Evolutionary conservation across 2,329 filamentous ascomycete genomes (phyloP).

Genomic region (Trichoderma arundinaceum): DNA sequence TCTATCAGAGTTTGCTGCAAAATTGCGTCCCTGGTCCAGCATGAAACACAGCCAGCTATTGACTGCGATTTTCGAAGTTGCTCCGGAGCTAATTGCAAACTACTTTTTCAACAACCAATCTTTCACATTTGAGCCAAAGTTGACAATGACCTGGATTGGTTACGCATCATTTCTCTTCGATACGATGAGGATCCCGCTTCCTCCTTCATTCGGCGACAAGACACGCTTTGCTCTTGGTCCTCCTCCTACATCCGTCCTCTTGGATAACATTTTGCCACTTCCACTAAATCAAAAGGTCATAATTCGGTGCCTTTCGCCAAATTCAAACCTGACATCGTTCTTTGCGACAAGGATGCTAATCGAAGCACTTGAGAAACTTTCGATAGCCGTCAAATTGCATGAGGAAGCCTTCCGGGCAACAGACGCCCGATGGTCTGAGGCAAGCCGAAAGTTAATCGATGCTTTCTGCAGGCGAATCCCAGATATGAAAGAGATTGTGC

Average conservation of each 20-base stretch:
- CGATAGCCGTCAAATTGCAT: conserved; percentile 66
- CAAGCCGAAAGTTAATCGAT: conserved; percentile 68
- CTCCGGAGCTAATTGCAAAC: conserved; percentile 84
- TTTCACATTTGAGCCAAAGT: conserved; percentile 88
- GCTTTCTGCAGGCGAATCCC: conserved; percentile 82
- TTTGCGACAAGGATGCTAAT: conserved; percentile 83
- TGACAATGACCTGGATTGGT: conserved; percentile 92
- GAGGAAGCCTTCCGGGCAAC: conserved; percentile 49
- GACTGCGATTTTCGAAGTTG: conserved; percentile 76
- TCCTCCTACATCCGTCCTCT: conserved; percentile 76
- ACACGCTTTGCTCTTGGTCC: conserved; percentile 68
- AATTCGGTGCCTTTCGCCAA: conserved; percentile 77
- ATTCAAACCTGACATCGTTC: conserved; percentile 79
- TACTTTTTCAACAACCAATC: conserved; percentile 83
- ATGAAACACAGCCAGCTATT: conserved; percentile 81
- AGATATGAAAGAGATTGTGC: conserved; percentile 79
- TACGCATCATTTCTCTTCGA: conserved; percentile 89
- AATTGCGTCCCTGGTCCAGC: conserved; percentile 82
- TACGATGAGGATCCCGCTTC: conserved; percentile 75
- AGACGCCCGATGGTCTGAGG: conserved; percentile 68
- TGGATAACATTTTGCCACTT: conserved; percentile 85
- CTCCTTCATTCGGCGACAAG: conserved; percentile 71
- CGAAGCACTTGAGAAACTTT: conserved; percentile 78
- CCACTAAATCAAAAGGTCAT: conserved; percentile 82
- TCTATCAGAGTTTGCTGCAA: conserved; percentile 78